Conservation (phyloP, 129 eudicot genomes). For the Cynara cardunculus region DNA sequence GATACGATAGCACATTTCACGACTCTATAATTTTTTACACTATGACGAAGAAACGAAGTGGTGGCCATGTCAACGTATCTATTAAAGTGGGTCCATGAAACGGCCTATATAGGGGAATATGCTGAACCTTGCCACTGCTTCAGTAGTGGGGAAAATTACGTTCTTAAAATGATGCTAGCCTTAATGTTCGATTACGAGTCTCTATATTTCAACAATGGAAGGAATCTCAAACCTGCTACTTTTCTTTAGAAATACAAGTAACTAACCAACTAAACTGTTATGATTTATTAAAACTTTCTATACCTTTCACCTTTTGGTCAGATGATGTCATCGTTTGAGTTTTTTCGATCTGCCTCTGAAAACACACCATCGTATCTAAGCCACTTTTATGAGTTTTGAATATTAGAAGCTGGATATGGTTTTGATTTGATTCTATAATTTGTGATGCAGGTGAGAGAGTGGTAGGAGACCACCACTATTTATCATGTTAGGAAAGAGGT, state of each 20-base stretch:
- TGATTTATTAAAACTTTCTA: not conserved
- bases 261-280: not conserved
- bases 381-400: not conserved
- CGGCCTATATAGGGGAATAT: too few species aligned
- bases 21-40: too few species aligned
- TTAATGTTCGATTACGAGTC: too few species aligned
- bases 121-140: too few species aligned
- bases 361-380: not conserved
- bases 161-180: too few species aligned
- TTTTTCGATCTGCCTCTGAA: not conserved
- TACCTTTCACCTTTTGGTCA: not conserved
- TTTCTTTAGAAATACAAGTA: not conserved
- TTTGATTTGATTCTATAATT: not conserved
- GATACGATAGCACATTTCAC: too few species aligned
- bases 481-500: not conserved
- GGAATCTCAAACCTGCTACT: not conserved
- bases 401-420: not conserved
- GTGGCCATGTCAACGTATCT: too few species aligned
- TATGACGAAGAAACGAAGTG: too few species aligned
- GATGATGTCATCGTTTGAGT: not conserved
- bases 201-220: too few species aligned
- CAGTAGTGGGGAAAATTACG: not conserved
- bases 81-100: too few species aligned
- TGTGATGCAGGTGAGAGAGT: conserved; percentile 1
- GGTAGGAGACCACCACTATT: not conserved